Percentiles rank a stretch among this genome's conserved stretches.
Evolutionary conservation across 148 eudicot species (phyloP).

Genomic region (Fallopia convolvulus): DNA sequence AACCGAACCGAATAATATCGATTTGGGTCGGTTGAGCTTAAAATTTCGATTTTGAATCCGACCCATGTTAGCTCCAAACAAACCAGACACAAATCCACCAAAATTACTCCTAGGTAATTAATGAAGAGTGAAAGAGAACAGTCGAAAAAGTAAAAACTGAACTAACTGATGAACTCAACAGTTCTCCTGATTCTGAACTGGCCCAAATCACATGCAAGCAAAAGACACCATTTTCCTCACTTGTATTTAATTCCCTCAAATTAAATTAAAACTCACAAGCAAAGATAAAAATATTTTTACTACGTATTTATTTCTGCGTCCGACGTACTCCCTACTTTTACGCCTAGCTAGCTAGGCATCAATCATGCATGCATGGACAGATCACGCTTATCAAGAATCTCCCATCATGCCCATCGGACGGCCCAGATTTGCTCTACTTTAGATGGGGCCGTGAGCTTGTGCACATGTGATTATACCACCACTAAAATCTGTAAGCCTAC

Average conservation of each 20-base stretch:
- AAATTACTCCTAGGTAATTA: not conserved
- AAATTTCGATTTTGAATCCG: no score
- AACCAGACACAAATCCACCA: not conserved
- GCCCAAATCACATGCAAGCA: slow-evolving; percentile 6
- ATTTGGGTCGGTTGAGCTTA: no score
- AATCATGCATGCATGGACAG: slow-evolving; percentile 11
- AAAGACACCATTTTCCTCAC: not conserved
- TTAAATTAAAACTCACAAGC: not conserved
- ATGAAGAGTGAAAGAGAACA: not conserved
- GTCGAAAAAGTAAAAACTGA: not conserved
- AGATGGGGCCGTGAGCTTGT: not conserved
- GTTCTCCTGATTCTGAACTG: not conserved
- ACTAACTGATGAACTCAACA: not conserved
- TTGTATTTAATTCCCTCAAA: not conserved
- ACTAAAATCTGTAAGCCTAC: not conserved
- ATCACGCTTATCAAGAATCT: not conserved
- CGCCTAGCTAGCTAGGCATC: not conserved
- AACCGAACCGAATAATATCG: no score
- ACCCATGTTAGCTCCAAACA: no score
- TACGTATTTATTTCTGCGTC: not conserved
- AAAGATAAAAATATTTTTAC: not conserved
- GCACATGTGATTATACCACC: not conserved
- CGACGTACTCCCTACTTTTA: not conserved
- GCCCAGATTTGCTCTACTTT: not conserved
- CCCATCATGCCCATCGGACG: not conserved